Evolutionary conservation across 148 eudicot genomes (phyloP).

Genomic region (Dysphania ambrosioides): DNA sequence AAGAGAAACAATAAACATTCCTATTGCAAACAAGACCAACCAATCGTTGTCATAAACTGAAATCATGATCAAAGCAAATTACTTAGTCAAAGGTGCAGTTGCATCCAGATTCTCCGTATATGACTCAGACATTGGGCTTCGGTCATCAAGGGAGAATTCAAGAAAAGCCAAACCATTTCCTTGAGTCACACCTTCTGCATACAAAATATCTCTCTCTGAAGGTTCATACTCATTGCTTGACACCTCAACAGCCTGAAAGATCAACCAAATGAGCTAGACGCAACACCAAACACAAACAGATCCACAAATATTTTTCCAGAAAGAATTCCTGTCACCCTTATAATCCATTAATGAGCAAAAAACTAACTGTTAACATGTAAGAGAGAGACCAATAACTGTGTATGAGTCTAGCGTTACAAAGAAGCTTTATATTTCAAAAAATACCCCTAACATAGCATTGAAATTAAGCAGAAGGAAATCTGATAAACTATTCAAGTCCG

Average conservation of each 20-base stretch:
- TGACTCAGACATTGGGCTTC: constrained; percentile 89
- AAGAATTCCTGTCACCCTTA: background rate
- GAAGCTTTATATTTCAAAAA: too few species aligned
- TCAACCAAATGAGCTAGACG: constrained; percentile 4
- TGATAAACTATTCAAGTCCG: background rate
- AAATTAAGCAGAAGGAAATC: background rate
- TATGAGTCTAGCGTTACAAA: background rate
- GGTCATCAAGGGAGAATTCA: constrained; percentile 91
- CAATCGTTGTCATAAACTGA: background rate
- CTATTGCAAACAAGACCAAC: background rate
- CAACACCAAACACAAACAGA: constrained; percentile 2
- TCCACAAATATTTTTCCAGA: background rate
- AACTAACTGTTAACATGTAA: background rate
- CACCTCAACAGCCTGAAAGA: constrained; percentile 84
- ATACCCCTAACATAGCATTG: background rate
- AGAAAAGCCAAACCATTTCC: constrained; percentile 95
- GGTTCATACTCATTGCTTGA: constrained; percentile 98
- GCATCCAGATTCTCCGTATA: constrained; percentile 78
- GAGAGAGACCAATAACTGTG: background rate
- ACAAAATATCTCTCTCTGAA: constrained; percentile 84
- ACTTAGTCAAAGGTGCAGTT: constrained; percentile 75
- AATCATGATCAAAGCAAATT: constrained; percentile 15
- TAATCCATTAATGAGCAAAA: background rate
- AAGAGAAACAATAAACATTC: background rate
- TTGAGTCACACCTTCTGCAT: constrained; percentile 95